These are phyloP conservation scores for Macroventuria anomochaeta DNA, from an alignment of 2,329 filamentous ascomycete species.

Conservation along the genomic window DNA sequence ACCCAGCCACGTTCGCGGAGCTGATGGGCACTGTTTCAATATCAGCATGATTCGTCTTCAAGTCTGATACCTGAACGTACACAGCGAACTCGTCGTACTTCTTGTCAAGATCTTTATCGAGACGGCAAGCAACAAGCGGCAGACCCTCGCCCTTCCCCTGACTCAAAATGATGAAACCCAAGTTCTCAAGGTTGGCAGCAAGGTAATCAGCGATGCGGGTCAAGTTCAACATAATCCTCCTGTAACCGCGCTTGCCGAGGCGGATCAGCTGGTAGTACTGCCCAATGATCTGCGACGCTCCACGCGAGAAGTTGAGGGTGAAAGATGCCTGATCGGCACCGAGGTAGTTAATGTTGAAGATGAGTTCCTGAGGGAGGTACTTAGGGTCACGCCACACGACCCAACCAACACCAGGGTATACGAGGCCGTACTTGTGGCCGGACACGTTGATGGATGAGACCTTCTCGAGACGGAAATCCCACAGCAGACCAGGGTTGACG, in stretches of 20 bases:
- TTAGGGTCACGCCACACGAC: constrained; percentile 83
- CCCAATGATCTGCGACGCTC: constrained; percentile 90
- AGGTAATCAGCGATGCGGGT: constrained; percentile 91
- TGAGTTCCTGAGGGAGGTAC: constrained; percentile 76
- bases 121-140: constrained; percentile 87
- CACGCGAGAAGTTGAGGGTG: constrained; percentile 97
- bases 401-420: constrained; percentile 93
- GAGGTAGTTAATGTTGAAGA: constrained; percentile 99
- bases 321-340: constrained; percentile 95
- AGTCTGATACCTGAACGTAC: constrained; percentile 38
- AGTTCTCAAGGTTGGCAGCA: constrained; percentile 70
- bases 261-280: constrained; percentile 98
- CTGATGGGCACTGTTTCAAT: constrained; percentile 68
- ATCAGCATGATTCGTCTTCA: no score
- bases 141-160: constrained; percentile 78
- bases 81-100: constrained; percentile 62
- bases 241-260: constrained; percentile 90
- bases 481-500: constrained; percentile 79
- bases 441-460: constrained; percentile 95
- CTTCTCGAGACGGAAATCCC: constrained; percentile 90
- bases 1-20: constrained; percentile 89
- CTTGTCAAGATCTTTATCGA: constrained; percentile 64
- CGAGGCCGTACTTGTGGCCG: constrained; percentile 82
- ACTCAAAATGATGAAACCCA: constrained; percentile 90
- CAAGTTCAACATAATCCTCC: constrained; percentile 91